Evolutionary conservation across 2,329 filamentous ascomycete genomes (phyloP), one percentile per base, ranked within the genome.

Genomic region (Macroventuria anomochaeta): DNA sequence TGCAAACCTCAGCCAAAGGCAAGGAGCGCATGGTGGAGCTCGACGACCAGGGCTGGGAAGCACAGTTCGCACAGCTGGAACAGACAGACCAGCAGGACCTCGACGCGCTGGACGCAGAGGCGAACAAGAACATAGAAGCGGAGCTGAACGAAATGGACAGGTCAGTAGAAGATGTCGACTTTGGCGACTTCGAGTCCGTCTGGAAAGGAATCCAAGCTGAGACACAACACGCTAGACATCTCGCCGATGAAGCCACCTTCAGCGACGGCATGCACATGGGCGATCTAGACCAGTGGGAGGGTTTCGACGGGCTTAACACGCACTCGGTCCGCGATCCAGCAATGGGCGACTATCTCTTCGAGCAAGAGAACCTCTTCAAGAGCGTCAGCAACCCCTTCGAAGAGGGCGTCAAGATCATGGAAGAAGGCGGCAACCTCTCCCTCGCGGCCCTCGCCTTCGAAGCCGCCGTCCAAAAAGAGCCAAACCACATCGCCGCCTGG

Each of bases 371-470:
- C 73, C 82, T 95, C 20, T 97, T 96, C 81, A 83, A 87, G 59
- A 85, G 89, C 52, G 84, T 91, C 56, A 82, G 80, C 50, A 93
- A 96, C 71, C 91, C 95, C 0, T 99, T 96, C 68, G 90, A 93
- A 51, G 92, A 97, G 77, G 95, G 95, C 39, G 84, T 96, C 62
- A 88, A 91, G 68, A 96, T 99, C 57, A 91, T 99, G 85, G 87
- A 88, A 57, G 90, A 95, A 67, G 93, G 95, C 38, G 95, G 95
- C 11, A 99, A 97, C 72, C 83, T 99, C 7, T 97, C 92, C 0
- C 81, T 99, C 17, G 95, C 95, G 6, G 92, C 95, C 0, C 80
- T 99, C 41, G 95, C 95, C 0, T 99, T 99, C 65, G 95, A 99
- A 77, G 92, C 95, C 15, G 95, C 95, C 2, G 91, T 93, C 5